These are phyloP conservation scores for Stachybotrys echinatus DNA, from an alignment of 2,329 filamentous ascomycete species.

Conservation along the genomic window DNA sequence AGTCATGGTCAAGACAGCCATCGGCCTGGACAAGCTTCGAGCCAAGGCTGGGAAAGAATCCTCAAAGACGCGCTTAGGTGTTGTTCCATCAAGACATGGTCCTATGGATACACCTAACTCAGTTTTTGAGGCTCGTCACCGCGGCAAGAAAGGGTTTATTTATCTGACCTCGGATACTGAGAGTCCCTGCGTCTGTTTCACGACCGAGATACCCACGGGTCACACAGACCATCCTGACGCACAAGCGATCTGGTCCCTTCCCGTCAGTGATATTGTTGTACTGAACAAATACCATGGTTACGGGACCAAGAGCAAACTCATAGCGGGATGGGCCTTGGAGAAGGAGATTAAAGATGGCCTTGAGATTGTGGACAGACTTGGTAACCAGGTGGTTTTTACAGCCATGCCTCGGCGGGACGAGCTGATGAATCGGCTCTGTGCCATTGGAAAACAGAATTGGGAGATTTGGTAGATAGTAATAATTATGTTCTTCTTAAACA, in stretches of 20 bases:
- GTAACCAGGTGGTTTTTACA: constrained; percentile 53
- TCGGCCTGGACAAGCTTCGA: constrained; percentile 63
- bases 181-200: constrained; percentile 5
- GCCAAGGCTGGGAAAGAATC: constrained; percentile 52
- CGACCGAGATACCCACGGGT: not conserved
- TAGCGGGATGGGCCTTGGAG: constrained; percentile 70
- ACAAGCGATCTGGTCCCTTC: constrained; percentile 65
- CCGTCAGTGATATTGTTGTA: constrained; percentile 62
- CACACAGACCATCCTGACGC: too few species aligned
- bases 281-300: constrained; percentile 72
- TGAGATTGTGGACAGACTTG: constrained; percentile 51
- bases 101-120: too few species aligned
- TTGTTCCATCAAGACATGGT: too few species aligned
- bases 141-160: constrained; percentile 55
- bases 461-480: constrained; percentile 58
- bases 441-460: constrained; percentile 74
- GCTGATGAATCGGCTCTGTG: constrained; percentile 68
- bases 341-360: constrained; percentile 68
- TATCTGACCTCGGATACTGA: constrained; percentile 8
- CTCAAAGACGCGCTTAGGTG: constrained; percentile 57
- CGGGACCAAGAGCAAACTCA: constrained; percentile 72
- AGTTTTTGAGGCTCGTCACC: constrained; percentile 63
- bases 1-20: constrained; percentile 61
- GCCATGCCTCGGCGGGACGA: constrained; percentile 67
- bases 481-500: too few species aligned